Conservation (phyloP, 2,329 filamentous ascomycete genomes). For the Colletotrichum tropicale region DNA sequence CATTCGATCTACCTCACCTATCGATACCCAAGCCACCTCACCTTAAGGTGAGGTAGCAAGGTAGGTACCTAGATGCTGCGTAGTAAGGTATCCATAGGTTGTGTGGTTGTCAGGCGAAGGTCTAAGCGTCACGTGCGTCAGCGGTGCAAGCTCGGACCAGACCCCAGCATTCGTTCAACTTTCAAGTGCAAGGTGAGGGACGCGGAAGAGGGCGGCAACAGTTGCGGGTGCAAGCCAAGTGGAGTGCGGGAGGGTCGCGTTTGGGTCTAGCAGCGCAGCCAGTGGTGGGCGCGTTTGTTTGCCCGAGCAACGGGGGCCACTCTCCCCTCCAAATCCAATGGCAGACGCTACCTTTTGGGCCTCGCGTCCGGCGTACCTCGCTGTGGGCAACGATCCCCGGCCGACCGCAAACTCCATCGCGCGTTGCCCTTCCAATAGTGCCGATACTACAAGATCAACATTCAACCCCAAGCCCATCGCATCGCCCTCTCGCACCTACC, state of each 20-base stretch:
- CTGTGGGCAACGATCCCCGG: neutral
- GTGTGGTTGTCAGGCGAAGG: neutral
- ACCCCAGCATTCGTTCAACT: neutral
- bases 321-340: neutral
- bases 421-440: conserved; percentile 18
- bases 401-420: neutral
- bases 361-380: neutral
- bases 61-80: too few relatives aligned
- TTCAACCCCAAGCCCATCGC: neutral
- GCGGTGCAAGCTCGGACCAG: neutral
- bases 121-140: neutral
- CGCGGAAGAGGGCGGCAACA: neutral
- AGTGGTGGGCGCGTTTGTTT: conserved; percentile 14
- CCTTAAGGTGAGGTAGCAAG: too few relatives aligned
- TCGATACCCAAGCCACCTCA: too few relatives aligned
- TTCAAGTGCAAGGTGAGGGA: neutral
- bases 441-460: conserved; percentile 12
- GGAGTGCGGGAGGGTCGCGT: conserved; percentile 4
- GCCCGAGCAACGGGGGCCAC: conserved; percentile 13
- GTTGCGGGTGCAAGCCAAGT: neutral
- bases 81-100: too few relatives aligned
- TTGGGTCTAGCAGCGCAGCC: neutral
- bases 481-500: neutral
- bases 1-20: neutral
- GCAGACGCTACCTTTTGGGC: neutral